Evolutionary conservation across 495 filamentous ascomycete species (phyloP).

Genomic region (Lasiosphaeria miniovina): DNA sequence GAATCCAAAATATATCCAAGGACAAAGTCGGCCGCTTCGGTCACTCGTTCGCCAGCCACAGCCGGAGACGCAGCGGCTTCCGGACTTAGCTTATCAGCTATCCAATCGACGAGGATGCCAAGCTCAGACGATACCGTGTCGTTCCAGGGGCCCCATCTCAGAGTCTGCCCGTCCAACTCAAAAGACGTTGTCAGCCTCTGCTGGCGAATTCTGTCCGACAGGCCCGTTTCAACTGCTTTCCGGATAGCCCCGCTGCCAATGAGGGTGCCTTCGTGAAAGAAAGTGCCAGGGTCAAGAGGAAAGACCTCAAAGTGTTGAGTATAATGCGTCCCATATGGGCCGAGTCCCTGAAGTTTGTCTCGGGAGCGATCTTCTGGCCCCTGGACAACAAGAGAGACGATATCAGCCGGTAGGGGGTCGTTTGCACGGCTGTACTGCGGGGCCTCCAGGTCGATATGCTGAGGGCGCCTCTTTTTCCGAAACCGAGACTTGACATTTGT

Average conservation of each 20-base stretch:
- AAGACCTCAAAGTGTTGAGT: constrained; percentile 71
- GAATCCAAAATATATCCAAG: constrained; percentile 40
- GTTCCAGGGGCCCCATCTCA: constrained; percentile 69
- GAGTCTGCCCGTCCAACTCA: constrained; percentile 44
- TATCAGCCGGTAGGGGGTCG: constrained; percentile 39
- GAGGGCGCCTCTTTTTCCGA: constrained; percentile 51
- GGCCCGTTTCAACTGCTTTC: constrained; percentile 43
- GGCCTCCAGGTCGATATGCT: constrained; percentile 48
- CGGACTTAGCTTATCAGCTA: constrained; percentile 43
- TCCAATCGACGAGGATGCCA: constrained; percentile 54
- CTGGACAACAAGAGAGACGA: constrained; percentile 11
- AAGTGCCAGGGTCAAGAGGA: constrained; percentile 64
- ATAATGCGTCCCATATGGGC: constrained; percentile 62
- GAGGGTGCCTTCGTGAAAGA: constrained; percentile 73
- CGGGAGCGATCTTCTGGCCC: constrained; percentile 20
- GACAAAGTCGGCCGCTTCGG: constrained; percentile 38
- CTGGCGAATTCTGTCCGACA: constrained; percentile 24
- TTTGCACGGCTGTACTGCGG: constrained; percentile 49
- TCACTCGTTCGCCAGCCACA: constrained; percentile 8
- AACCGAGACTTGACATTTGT: constrained; percentile 28
- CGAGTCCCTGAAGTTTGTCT: constrained; percentile 54
- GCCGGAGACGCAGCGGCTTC: constrained; percentile 1
- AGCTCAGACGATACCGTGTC: constrained; percentile 67
- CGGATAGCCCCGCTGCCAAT: constrained; percentile 69
- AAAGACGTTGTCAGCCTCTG: constrained; percentile 34